phyloP scores from a whole-genome alignment of 495 filamentous ascomycete genomes.

The Hypomontagnella submonticulosa region DNA sequence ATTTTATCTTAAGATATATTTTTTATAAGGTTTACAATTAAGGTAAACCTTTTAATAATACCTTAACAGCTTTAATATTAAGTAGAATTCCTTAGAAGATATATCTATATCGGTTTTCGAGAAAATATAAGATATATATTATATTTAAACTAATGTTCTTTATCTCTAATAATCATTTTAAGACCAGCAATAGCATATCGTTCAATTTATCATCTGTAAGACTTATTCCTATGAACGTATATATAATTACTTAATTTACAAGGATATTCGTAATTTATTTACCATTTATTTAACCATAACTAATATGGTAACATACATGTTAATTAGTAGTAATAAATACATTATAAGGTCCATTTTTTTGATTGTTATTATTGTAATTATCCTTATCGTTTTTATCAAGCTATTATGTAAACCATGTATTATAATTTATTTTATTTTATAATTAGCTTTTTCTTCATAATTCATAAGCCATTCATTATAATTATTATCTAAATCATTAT shows the following conservation, averaged over 20 bases:
- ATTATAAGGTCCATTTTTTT: too few species aligned
- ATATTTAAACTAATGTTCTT: not conserved
- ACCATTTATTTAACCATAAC: too few species aligned
- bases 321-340: too few species aligned
- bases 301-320: too few species aligned
- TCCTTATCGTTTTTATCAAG: not conserved
- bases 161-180: not conserved
- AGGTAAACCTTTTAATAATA: not conserved
- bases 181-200: not conserved
- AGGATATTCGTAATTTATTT: too few species aligned
- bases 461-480: too few species aligned
- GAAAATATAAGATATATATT: not conserved
- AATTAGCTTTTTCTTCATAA: not conserved
- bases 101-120: not conserved
- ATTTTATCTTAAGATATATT: not conserved
- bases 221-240: too few species aligned
- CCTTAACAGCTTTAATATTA: not conserved
- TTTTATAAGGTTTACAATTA: not conserved
- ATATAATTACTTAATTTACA: too few species aligned
- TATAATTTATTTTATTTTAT: not conserved
- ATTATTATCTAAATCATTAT: too few species aligned
- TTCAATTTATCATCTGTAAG: not conserved
- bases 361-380: not conserved
- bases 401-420: not conserved
- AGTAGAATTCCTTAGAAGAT: not conserved